Base-by-base conservation (phyloP, 495 filamentous ascomycete genomes). In the Aspergillus panamensis region DNA sequence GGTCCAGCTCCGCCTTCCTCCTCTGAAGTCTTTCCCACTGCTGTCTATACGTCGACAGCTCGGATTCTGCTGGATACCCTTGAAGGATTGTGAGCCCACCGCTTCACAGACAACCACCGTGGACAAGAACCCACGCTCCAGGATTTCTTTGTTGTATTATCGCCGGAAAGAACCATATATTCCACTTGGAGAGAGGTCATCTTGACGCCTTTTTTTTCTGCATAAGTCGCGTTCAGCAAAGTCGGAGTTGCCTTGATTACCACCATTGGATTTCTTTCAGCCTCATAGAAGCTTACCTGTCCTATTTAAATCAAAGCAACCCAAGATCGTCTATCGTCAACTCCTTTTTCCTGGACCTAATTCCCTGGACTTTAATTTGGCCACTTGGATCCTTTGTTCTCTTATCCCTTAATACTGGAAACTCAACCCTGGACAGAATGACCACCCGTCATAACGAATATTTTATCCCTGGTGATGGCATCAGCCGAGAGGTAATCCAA, bases 401-500 rank as follows among this genome's bases (percentile, higher is more conserved):
- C 64, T 69, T 72, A 53, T 61, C 62, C 48, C 58, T 65, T 66
- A 66, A 68, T 61, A 62, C 59, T 60, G 66, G 49, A 66, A 37
- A 63, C 62, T 60, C 62, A 49, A 63, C 57, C 69, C 61, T 72
- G 68, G 65, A 70, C 71, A 75, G 64, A 59, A 80, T 79, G 70
- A 73, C 76, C 64, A 72, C 69, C 70, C 77, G 71, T 73, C 70
- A 57, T 73, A 90, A 91, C 73, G 86, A 90, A 77, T 93, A 91
- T 70, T 96, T 95, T 71, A 84, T 93, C 53, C 87, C 87, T 21
- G 89, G 89, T 62, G 89, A 94, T 62, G 91, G 91, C 66, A 96
- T 96, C 72, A 88, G 89, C 73, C 84, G 92, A 59, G 90, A 96
- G 72, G 92, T 96, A 66, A 94, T 96, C 74, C 90, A 91, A 68